phyloP scores from a whole-genome alignment of 495 filamentous ascomycete species.

The Daldinia concentrica region DNA sequence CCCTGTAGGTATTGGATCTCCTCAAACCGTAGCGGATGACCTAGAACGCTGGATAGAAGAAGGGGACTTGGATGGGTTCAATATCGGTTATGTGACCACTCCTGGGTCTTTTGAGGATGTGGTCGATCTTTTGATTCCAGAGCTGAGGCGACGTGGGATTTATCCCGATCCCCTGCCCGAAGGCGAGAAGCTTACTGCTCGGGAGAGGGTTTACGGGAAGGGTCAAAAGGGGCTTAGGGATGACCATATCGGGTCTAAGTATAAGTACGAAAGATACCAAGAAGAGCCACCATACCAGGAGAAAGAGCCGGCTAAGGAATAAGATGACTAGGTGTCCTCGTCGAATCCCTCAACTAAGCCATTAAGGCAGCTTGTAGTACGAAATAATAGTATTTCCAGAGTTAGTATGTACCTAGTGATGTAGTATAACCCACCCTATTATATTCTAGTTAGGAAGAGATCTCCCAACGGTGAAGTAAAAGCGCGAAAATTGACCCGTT shows the following conservation, averaged over 20 bases:
- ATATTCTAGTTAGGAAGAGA: neutral
- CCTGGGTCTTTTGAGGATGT: slow-evolving; percentile 58
- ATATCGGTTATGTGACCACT: slow-evolving; percentile 58
- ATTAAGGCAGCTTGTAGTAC: neutral
- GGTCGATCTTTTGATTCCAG: slow-evolving; percentile 56
- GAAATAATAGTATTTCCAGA: neutral
- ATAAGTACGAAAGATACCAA: slow-evolving; percentile 67
- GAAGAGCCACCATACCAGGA: slow-evolving; percentile 56
- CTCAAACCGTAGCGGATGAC: slow-evolving; percentile 66
- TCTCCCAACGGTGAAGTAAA: neutral
- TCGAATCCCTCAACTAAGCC: neutral
- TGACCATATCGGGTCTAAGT: slow-evolving; percentile 64
- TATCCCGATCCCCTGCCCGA: slow-evolving; percentile 46
- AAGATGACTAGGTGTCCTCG: neutral
- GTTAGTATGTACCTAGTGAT: neutral
- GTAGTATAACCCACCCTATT: neutral
- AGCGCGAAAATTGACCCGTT: neutral
- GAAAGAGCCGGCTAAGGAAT: slow-evolving; percentile 2
- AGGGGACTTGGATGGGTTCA: slow-evolving; percentile 72
- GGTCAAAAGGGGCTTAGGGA: slow-evolving; percentile 62
- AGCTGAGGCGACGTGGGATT: slow-evolving; percentile 51
- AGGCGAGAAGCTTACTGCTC: slow-evolving; percentile 60
- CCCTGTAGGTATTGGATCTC: slow-evolving; percentile 63
- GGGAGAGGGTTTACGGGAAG: slow-evolving; percentile 69
- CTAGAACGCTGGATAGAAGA: slow-evolving; percentile 69